phyloP scores from a whole-genome alignment of 2,329 filamentous ascomycete genomes.

The Fusarium sp. region DNA sequence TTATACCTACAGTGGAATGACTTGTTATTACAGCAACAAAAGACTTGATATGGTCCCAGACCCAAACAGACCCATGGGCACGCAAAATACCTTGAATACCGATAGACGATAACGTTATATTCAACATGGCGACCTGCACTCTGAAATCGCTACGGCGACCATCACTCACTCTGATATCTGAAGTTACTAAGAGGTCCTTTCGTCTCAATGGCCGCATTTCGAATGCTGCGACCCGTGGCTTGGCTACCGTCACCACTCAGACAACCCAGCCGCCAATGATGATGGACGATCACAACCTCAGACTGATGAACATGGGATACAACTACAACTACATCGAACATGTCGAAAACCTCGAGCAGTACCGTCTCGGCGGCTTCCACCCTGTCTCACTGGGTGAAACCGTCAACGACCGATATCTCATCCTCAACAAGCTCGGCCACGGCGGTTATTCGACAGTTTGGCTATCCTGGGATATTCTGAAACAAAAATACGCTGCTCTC shows the following conservation, averaged over 20 bases:
- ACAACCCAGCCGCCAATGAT: constrained; percentile 30
- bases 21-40: not conserved
- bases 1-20: constrained; percentile 21
- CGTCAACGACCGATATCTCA: constrained; percentile 44
- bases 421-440: constrained; percentile 48
- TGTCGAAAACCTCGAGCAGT: constrained; percentile 45
- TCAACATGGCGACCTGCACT: constrained; percentile 38
- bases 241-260: constrained; percentile 37
- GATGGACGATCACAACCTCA: constrained; percentile 40
- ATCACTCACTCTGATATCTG: constrained; percentile 33
- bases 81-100: constrained; percentile 17
- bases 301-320: constrained; percentile 43
- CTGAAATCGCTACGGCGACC: constrained; percentile 45
- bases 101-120: constrained; percentile 25
- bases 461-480: constrained; percentile 46
- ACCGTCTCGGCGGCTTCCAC: constrained; percentile 41
- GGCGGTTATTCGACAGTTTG: constrained; percentile 48
- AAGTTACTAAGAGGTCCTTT: constrained; percentile 28
- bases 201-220: constrained; percentile 28
- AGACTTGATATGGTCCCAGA: constrained; percentile 25
- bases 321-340: constrained; percentile 44
- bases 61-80: constrained; percentile 21
- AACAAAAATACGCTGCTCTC: constrained; percentile 43
- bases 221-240: constrained; percentile 34
- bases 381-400: constrained; percentile 42